Percentiles rank a stretch among this genome's conserved stretches.
These are phyloP conservation scores for Aspergillus nidulans DNA, from an alignment of 495 filamentous ascomycete genomes.

Conservation along the genomic window DNA sequence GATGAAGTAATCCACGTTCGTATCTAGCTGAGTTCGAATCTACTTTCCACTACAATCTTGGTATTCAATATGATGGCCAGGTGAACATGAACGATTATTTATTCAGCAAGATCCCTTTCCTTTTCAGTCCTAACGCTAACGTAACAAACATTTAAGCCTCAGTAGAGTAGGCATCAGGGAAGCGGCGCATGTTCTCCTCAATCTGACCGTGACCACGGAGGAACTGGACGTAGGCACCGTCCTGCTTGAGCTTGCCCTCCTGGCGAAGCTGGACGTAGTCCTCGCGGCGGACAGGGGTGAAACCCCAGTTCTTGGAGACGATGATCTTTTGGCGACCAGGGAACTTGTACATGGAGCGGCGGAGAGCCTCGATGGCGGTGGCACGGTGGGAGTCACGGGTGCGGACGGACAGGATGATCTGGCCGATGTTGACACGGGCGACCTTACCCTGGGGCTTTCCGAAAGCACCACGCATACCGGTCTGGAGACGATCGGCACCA, in stretches of 20 bases:
- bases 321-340: slow-evolving; percentile 99
- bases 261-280: slow-evolving; percentile 92
- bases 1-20: too few relatives aligned
- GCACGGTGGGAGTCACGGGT: slow-evolving; percentile 90
- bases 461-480: slow-evolving; percentile 99
- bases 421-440: slow-evolving; percentile 98
- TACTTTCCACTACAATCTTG: too few relatives aligned
- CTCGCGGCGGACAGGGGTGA: slow-evolving; percentile 94
- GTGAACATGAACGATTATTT: slow-evolving; percentile 6
- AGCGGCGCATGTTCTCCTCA: slow-evolving; percentile 80
- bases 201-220: slow-evolving; percentile 83
- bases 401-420: slow-evolving; percentile 93
- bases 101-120: slow-evolving; percentile 8
- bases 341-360: slow-evolving; percentile 99
- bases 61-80: too few relatives aligned
- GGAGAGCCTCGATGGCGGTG: slow-evolving; percentile 94
- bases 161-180: slow-evolving; percentile 82
- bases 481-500: slow-evolving; percentile 99
- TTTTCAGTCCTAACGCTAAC: slow-evolving; percentile 14
- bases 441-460: slow-evolving; percentile 98
- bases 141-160: slow-evolving; percentile 38
- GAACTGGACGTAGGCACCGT: slow-evolving; percentile 99
- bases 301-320: slow-evolving; percentile 99
- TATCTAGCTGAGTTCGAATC: too few relatives aligned
- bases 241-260: slow-evolving; percentile 82